Evolutionary conservation across 2,329 filamentous ascomycete species (phyloP), one percentile per base, ranked within the genome.

Genomic region (Exophiala xenobiotica): DNA sequence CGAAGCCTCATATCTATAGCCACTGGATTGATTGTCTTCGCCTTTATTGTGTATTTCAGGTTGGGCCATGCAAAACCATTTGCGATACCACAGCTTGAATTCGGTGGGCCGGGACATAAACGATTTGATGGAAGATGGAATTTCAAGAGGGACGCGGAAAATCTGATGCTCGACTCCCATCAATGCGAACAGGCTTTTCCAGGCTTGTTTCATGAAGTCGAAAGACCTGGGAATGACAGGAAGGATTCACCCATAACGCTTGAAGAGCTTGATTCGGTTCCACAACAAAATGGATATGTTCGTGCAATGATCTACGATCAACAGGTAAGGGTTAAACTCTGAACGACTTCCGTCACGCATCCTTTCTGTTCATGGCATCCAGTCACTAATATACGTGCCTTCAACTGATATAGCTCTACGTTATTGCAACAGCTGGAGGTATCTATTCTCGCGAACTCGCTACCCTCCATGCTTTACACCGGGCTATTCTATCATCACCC

Each of bases 381-480:
- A 6, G 19, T 39, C 22, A 20, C 4, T 39, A 4, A 19, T 12
- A 20, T 9, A 5, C 37, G 37, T n/a, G 31, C 6, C 18, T 35
- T 35, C 18, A 35, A 35, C 23, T 41, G 38, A 29, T 29, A 11
- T 57, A 67, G 61, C 60, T 70, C 35, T 70, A 70, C 52, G 60
- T 70, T 22, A 63, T 69, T 42, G 63, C 65, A 45, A 65, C 64
- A 29, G 61, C 62, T 35, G 64, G 63, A n/a, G 52, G 64, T 11
- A 63, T 63, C 19, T 63, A 60, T 22, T 61, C 61, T 31, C 67
- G 60, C 56, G 64, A 51, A 53, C 65, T 65, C 24, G 74, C 74
- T 2, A 75, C 74, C 0, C 65, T 78, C 2, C 70, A 74, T 56
- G 68, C 74, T 5, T 65, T 79, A 23, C 68, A 79, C 53, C 74